Percentiles rank a stretch among this genome's conserved stretches.
Conservation (phyloP, 345 rosid species). For the Firmiana major region DNA sequence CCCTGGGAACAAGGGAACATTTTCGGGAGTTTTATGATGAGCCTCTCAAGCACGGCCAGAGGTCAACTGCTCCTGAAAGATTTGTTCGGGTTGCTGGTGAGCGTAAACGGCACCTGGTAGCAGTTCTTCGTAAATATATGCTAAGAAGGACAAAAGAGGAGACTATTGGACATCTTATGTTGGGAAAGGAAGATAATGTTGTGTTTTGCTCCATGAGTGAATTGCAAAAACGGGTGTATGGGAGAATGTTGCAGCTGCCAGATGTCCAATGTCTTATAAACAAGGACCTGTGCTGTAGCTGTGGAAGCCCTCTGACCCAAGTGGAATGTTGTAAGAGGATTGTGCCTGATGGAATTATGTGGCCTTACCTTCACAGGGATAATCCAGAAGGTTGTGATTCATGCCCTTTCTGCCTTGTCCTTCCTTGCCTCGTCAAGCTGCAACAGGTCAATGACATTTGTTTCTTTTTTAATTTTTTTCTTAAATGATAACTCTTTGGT, state of each 20-base stretch:
- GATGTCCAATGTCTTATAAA: constrained; percentile 86
- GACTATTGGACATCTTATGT: constrained; percentile 92
- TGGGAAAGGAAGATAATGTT: constrained; percentile 98
- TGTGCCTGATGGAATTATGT: constrained; percentile 78
- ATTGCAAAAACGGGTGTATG: constrained; percentile 73
- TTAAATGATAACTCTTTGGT: background rate
- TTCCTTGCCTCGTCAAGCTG: constrained; percentile 86
- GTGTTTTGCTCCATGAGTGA: constrained; percentile 94
- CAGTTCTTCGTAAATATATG: constrained; percentile 71
- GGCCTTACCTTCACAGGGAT: constrained; percentile 86
- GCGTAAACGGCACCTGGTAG: constrained; percentile 71
- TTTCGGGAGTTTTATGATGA: constrained; percentile 82
- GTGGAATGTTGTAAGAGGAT: constrained; percentile 88
- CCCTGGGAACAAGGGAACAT: constrained; percentile 85
- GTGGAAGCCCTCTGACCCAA: constrained; percentile 92
- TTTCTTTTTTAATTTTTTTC: background rate
- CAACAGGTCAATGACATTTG: constrained; percentile 51
- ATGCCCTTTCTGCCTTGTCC: constrained; percentile 95
- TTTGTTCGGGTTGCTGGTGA: constrained; percentile 72
- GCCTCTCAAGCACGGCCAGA: constrained; percentile 88
- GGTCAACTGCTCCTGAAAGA: constrained; percentile 75
- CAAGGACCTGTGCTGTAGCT: constrained; percentile 77
- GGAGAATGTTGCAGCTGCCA: constrained; percentile 78
- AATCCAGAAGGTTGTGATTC: constrained; percentile 88
- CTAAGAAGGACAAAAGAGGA: constrained; percentile 94